Evolutionary conservation across 192 early-diverging fungal species (phyloP).

Genomic region (Chytriomyces sp.): DNA sequence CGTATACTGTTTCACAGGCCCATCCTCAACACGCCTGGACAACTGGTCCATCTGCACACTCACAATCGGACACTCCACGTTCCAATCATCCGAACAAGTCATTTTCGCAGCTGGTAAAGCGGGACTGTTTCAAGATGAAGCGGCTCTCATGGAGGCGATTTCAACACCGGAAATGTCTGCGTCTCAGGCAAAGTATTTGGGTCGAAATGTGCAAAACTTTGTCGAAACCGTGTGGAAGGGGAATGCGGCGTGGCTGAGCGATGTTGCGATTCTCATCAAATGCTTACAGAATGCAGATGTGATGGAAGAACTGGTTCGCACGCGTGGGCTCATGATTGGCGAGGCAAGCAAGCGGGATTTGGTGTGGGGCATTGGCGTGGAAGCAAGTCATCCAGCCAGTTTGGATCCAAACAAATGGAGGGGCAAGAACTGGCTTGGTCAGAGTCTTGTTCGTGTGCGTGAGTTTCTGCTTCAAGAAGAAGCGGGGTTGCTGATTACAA

Average conservation of each 20-base stretch:
- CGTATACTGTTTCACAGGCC: neutral
- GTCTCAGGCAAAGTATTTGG: neutral
- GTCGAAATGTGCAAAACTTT: constrained; percentile 1
- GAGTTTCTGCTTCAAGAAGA: neutral
- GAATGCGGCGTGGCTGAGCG: constrained; percentile 1
- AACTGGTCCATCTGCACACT: constrained; percentile 13
- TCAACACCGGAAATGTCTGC: neutral
- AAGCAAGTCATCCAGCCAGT: neutral
- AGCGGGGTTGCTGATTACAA: neutral
- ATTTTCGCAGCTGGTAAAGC: constrained; percentile 26
- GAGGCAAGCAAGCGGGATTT: constrained; percentile 1
- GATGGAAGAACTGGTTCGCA: constrained; percentile 2
- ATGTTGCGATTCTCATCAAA: constrained; percentile 14
- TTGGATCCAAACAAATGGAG: constrained; percentile 1
- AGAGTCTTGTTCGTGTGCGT: neutral
- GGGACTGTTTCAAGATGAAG: constrained; percentile 3
- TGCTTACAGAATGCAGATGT: neutral
- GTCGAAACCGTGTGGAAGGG: neutral
- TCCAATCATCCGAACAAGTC: constrained; percentile 7
- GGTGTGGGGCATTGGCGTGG: constrained; percentile 15
- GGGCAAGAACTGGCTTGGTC: constrained; percentile 10
- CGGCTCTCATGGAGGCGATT: neutral
- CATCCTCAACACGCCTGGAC: neutral
- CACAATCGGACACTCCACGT: neutral
- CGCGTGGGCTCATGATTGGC: neutral